A percentile compares a stretch with the other conserved stretches of the same genome.
Evolutionary conservation across 768 basidiomycete genomes (phyloP).

Genomic region (Mycena epipterygia): DNA sequence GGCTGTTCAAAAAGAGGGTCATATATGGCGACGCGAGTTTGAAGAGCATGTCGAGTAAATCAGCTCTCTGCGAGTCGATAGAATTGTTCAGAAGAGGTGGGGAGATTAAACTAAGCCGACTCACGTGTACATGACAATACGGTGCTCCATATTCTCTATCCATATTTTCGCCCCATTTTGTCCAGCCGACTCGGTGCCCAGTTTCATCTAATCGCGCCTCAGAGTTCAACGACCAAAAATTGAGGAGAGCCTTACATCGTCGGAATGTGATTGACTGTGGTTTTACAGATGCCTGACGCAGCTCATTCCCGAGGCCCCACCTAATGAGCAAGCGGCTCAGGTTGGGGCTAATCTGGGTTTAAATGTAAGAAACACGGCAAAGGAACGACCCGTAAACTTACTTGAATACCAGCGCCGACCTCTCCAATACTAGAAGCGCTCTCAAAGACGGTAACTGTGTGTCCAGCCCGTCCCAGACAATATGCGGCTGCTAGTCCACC

Average conservation of each 20-base stretch:
- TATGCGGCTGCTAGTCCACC: slow-evolving; percentile 55
- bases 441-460: slow-evolving; percentile 57
- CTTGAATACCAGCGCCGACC: slow-evolving; percentile 65
- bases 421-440: slow-evolving; percentile 51
- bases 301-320: slow-evolving; percentile 63
- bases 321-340: slow-evolving; percentile 59
- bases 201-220: slow-evolving; percentile 41
- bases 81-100: background rate
- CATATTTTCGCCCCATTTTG: slow-evolving; percentile 44
- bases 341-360: slow-evolving; percentile 45
- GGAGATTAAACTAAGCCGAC: slow-evolving; percentile 19
- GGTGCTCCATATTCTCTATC: slow-evolving; percentile 49
- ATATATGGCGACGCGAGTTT: slow-evolving; percentile 54
- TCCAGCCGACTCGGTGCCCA: slow-evolving; percentile 48
- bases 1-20: slow-evolving; percentile 50
- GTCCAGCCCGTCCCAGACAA: slow-evolving; percentile 55
- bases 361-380: background rate
- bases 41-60: slow-evolving; percentile 57
- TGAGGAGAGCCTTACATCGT: slow-evolving; percentile 51
- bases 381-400: background rate
- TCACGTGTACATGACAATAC: slow-evolving; percentile 54
- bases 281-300: slow-evolving; percentile 54
- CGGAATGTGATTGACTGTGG: slow-evolving; percentile 57
- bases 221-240: background rate
- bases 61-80: slow-evolving; percentile 57